These are phyloP conservation scores for Penicillium paneum DNA, from an alignment of 2,329 filamentous ascomycete species.

Conservation along the genomic window DNA sequence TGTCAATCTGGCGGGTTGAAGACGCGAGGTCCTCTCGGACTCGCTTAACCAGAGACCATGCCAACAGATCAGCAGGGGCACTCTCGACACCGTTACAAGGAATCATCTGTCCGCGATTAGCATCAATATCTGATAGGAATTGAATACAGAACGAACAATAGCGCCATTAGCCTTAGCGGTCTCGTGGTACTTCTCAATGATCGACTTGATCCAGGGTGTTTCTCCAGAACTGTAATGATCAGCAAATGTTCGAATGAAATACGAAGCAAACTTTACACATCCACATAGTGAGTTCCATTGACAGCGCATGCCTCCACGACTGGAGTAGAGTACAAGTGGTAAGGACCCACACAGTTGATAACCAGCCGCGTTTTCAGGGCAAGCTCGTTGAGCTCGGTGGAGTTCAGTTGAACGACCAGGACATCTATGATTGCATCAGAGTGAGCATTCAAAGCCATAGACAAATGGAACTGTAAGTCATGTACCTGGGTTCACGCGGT, in stretches of 20 bases:
- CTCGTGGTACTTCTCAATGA: conserved; percentile 60
- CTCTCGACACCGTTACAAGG: conserved; percentile 61
- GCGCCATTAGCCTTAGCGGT: conserved; percentile 58
- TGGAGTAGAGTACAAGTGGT: conserved; percentile 61
- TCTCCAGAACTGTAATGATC: conserved; percentile 54
- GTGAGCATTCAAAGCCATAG: background rate
- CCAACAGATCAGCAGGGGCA: conserved; percentile 56
- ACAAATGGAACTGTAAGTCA: background rate
- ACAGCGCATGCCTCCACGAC: conserved; percentile 63
- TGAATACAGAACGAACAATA: conserved; percentile 47
- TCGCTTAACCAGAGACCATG: conserved; percentile 53
- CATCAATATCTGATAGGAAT: background rate
- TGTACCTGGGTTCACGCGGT: conserved; percentile 68
- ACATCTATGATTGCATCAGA: conserved; percentile 35
- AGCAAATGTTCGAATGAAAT: background rate
- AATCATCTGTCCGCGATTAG: conserved; percentile 48
- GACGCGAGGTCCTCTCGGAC: conserved; percentile 52
- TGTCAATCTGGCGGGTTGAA: conserved; percentile 51
- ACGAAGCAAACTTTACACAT: conserved; percentile 46
- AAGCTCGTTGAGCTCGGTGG: conserved; percentile 50
- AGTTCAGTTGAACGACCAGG: conserved; percentile 48
- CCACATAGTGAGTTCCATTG: conserved; percentile 65
- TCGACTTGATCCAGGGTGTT: conserved; percentile 61
- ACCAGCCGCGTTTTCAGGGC: conserved; percentile 57
- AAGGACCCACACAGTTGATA: conserved; percentile 62